These are phyloP conservation scores for Trypanosoma boissoni DNA, from an alignment of 208 protist genomes.

Conservation along the genomic window DNA sequence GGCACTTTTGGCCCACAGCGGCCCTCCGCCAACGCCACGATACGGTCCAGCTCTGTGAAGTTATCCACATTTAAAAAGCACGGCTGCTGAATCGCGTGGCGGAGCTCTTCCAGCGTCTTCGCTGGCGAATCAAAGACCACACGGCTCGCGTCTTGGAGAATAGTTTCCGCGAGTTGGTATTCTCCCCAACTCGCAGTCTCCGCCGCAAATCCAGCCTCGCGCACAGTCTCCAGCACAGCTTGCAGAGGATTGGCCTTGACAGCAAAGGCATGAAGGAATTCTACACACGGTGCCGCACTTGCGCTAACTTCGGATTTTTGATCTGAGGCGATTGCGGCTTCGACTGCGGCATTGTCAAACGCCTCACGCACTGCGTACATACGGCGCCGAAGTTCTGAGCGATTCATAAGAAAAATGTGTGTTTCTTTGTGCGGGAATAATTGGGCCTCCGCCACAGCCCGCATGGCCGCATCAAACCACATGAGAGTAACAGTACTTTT, in stretches of 20 bases:
- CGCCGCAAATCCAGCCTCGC: constrained; percentile 34
- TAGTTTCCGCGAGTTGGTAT: constrained; percentile 41
- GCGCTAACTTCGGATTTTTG: neutral
- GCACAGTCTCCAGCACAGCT: constrained; percentile 30
- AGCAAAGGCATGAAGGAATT: constrained; percentile 55
- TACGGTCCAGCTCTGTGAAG: constrained; percentile 56
- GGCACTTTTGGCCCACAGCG: constrained; percentile 15
- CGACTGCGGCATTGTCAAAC: constrained; percentile 24
- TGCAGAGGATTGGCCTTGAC: constrained; percentile 66
- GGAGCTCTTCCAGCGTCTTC: constrained; percentile 62
- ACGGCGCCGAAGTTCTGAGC: constrained; percentile 34
- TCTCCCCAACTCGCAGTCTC: constrained; percentile 71
- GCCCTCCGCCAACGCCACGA: constrained; percentile 34
- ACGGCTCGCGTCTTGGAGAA: constrained; percentile 6
- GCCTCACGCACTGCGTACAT: constrained; percentile 30
- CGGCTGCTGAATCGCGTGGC: constrained; percentile 36
- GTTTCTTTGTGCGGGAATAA: constrained; percentile 39
- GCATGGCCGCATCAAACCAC: constrained; percentile 42
- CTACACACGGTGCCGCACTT: constrained; percentile 8
- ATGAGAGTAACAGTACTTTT: constrained; percentile 7
- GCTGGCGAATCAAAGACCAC: constrained; percentile 69
- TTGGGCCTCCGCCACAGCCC: constrained; percentile 34
- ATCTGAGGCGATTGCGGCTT: no score
- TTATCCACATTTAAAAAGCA: constrained; percentile 78
- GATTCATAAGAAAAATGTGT: constrained; percentile 51